Evolutionary conservation across 352 stramenopile genomes (phyloP).

Genomic region (Phytophthora capsici): DNA sequence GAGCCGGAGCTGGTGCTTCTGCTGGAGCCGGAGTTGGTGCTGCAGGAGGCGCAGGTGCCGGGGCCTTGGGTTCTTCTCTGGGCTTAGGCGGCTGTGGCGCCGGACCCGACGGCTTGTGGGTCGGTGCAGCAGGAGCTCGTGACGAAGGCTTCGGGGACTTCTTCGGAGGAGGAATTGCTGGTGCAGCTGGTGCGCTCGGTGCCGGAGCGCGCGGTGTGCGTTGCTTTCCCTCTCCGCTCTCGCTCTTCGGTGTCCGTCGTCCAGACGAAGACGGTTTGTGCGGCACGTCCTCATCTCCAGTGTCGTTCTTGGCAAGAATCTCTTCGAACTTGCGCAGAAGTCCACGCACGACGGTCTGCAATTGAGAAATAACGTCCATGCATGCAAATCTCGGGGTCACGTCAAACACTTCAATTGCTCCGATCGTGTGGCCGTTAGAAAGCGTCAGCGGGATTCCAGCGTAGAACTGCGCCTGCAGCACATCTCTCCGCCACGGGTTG

Average conservation of each 20-base stretch:
- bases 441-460: constrained; percentile 86
- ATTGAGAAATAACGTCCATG: constrained; percentile 74
- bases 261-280: constrained; percentile 66
- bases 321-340: constrained; percentile 84
- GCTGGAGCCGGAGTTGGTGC: constrained; percentile 11
- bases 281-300: constrained; percentile 52
- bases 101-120: constrained; percentile 29
- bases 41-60: constrained; percentile 13
- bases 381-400: constrained; percentile 61
- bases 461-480: constrained; percentile 69
- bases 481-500: constrained; percentile 76
- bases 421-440: constrained; percentile 80
- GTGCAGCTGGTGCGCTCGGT: constrained; percentile 34
- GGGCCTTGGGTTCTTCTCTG: constrained; percentile 20
- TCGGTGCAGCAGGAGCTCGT: constrained; percentile 14
- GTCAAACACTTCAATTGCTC: constrained; percentile 84
- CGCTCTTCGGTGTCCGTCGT: constrained; percentile 33
- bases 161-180: constrained; percentile 47
- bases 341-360: constrained; percentile 78
- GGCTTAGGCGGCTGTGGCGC: constrained; percentile 27
- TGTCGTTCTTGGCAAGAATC: constrained; percentile 64
- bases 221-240: constrained; percentile 33
- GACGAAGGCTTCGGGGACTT: constrained; percentile 30
- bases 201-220: constrained; percentile 34
- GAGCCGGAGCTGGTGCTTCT: constrained; percentile 12